Evolutionary conservation across 202 grass and related monocot species (phyloP), one percentile per base, ranked within the genome.

Genomic region (Panicum virgatum): DNA sequence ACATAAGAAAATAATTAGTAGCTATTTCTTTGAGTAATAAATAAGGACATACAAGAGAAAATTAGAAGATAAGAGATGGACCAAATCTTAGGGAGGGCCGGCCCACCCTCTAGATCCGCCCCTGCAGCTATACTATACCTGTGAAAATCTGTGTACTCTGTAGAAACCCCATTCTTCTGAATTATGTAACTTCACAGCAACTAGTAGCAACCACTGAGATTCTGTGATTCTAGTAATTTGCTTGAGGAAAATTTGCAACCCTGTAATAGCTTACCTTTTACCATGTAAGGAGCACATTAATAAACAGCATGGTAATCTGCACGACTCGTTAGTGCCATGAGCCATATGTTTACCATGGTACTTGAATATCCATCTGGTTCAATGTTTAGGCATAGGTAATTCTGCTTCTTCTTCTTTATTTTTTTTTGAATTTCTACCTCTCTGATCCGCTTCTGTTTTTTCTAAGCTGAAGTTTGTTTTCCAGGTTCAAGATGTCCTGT

Each of bases 401-500:
- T 84, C 3, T 80, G 56, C 18, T 82, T 54, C 11, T 7, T 16
- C 3, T 25, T 62, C 59, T 56, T 68, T 23, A 48, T 50, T 30
- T 56, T 15, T 29, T 52, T 69, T 66, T 56, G 5, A 56, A 60
- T 57, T 39, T 44, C 40, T 32, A 65, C 39, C 60, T 79, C 52
- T 52, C 51, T 59, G 45, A 20, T 25, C 45, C 3, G 3, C 20
- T 40, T 46, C 18, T 72, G 20, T 74, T 77, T 73, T 82, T 74
- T 26, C 45, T 66, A 69, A 84, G 59, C 30, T 46, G 23, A 88
- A 84, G 9, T 80, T 51, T 46, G 12, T 83, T 90, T 73, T 88
- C 22, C 90, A 98, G 92, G 96, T 98, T 81, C 90, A 98, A 89
- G 85, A 92, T 82, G 96, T 95, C 42, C 80, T 98, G 6, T 86